These are phyloP conservation scores for Amanita subjunquillea DNA, from an alignment of 768 basidiomycete genomes.

Conservation along the genomic window DNA sequence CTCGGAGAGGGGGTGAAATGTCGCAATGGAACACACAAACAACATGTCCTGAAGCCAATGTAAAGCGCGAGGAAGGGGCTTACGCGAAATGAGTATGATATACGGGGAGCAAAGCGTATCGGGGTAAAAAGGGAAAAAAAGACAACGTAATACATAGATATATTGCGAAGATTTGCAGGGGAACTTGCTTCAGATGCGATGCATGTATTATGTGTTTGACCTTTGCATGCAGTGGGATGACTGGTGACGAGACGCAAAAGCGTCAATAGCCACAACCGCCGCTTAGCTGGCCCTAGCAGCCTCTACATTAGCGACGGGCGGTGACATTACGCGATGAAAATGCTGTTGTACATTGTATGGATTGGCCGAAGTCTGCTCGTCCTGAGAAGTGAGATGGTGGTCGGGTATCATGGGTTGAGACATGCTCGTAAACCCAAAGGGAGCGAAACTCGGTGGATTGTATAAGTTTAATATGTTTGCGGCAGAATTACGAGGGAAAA, in stretches of 20 bases:
- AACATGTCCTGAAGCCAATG: constrained; percentile 14
- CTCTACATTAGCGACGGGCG: constrained; percentile 30
- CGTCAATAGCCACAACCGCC: not conserved
- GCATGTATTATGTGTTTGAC: constrained; percentile 9
- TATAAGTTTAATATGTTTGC: constrained; percentile 17
- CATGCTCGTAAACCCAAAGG: constrained; percentile 19
- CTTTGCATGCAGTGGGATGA: constrained; percentile 14
- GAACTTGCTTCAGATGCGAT: constrained; percentile 9
- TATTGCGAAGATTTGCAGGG: constrained; percentile 13
- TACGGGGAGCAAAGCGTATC: constrained; percentile 7
- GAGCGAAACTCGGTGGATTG: constrained; percentile 22
- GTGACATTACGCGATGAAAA: constrained; percentile 23
- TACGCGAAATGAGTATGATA: constrained; percentile 9
- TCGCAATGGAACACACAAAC: constrained; percentile 16
- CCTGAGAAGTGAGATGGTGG: constrained; percentile 2
- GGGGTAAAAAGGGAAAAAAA: constrained; percentile 5
- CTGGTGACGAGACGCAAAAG: constrained; percentile 12
- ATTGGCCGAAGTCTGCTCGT: constrained; percentile 20
- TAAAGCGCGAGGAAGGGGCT: constrained; percentile 9
- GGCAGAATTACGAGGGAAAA: constrained; percentile 23
- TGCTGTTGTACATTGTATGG: constrained; percentile 24
- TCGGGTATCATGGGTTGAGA: constrained; percentile 27
- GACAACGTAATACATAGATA: constrained; percentile 18
- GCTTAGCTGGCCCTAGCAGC: constrained; percentile 33
- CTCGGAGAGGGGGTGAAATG: constrained; percentile 8